Base-by-base conservation (phyloP, 306 rosid species). In the Nissolia schottii region DNA sequence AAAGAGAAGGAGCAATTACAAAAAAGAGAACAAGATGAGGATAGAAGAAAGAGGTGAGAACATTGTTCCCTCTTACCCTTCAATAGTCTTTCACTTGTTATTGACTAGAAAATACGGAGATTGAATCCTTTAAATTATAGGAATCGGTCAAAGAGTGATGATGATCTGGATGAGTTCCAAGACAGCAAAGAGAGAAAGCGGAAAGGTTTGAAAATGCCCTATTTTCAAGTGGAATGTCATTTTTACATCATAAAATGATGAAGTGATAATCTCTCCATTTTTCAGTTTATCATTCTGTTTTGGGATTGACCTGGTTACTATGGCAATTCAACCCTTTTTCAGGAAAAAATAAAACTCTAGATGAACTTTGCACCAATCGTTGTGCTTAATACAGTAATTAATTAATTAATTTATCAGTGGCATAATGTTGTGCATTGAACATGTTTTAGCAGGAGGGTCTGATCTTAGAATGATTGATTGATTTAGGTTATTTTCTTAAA, bases 1-100 rank as follows among this genome's bases (percentile, higher is more conserved):
- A 93, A 88, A 80, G 97, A 90, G 83, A 93, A 78, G 85, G 98
- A 88, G 73, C 80, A 49, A 73, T 40, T 67, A 62, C 87, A 83
- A 60, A 93, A 76, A 73, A 70, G 55, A 71, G 85, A 80, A 51
- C 80, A 78, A 32, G 87, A 88, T 75, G 84, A 83, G 63, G 85
- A 76, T 61, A 86, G 81, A 85, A 81, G 87, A 80, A 94, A 91
- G 80, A 91, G 98, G 97, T 89, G 40, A 67, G 70, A 55, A 32
- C 70, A 65, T 71, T 71, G 28, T 28, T 13, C 35, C 19, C 46
- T 22, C 57, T 1, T 2, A 16, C 2, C 28, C 32, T 12, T 10
- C 13, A 8, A n/a, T 41, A 10, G 11, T 38, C 53, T 41, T 41
- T 32, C 32, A 13, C 29, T 59, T 38, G n/a, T 34, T 51, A 46